Conservation (phyloP, 139 green algal species). For the Coelastrella sp. region DNA sequence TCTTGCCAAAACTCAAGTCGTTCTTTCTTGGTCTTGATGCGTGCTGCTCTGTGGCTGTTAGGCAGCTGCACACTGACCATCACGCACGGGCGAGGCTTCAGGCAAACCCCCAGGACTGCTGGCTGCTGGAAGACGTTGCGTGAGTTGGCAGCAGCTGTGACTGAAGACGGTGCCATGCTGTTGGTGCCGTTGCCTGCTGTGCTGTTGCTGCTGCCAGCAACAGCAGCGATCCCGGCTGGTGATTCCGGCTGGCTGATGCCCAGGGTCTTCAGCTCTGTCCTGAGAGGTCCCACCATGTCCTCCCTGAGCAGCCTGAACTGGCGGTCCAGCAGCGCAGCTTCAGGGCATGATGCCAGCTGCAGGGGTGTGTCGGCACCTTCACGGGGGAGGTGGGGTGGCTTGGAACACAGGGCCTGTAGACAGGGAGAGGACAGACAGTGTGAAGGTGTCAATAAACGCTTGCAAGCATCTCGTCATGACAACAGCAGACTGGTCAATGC, state of each 20-base stretch:
- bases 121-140: constrained; percentile 47
- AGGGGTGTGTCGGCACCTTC: not conserved
- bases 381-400: constrained; percentile 45
- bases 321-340: constrained; percentile 60
- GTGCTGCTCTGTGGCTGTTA: constrained; percentile 12
- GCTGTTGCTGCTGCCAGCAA: constrained; percentile 29
- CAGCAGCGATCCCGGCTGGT: not conserved
- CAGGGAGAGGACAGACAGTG: not conserved
- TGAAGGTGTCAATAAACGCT: not conserved
- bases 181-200: not conserved
- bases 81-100: constrained; percentile 54
- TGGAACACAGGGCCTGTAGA: constrained; percentile 48
- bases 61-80: constrained; percentile 52
- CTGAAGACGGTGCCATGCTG: not conserved
- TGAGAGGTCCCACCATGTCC: constrained; percentile 59
- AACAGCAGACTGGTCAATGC: not conserved
- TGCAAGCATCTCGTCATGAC: not conserved
- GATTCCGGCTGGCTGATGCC: not conserved
- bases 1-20: constrained; percentile 56
- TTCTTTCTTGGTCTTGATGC: constrained; percentile 41
- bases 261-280: constrained; percentile 36
- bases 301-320: constrained; percentile 69
- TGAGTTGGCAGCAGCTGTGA: not conserved
- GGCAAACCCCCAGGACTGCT: constrained; percentile 34
- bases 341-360: constrained; percentile 28